Conservation (phyloP, 768 basidiomycete genomes). For the Pleurotus salmoneostramineus region DNA sequence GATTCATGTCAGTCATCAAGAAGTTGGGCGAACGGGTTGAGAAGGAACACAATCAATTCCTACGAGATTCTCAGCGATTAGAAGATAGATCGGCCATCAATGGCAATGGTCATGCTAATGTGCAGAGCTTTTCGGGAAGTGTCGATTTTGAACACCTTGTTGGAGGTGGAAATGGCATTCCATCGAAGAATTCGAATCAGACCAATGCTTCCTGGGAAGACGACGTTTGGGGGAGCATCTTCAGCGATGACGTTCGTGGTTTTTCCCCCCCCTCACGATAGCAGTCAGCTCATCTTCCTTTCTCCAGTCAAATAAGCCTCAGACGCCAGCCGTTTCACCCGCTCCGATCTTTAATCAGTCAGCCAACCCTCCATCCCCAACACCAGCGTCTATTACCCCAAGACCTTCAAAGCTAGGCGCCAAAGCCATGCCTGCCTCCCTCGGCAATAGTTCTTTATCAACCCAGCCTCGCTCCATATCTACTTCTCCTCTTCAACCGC, state of each 20-base stretch:
- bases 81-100: slow-evolving; percentile 69
- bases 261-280: slow-evolving; percentile 12
- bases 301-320: slow-evolving; percentile 14
- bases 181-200: slow-evolving; percentile 39
- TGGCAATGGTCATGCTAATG: slow-evolving; percentile 31
- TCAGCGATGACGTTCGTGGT: slow-evolving; percentile 37
- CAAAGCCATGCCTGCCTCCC: slow-evolving; percentile 21
- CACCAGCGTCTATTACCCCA: slow-evolving; percentile 27
- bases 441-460: not conserved
- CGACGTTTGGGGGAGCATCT: slow-evolving; percentile 82
- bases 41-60: slow-evolving; percentile 86
- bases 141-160: slow-evolving; percentile 89
- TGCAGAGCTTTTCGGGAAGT: slow-evolving; percentile 35
- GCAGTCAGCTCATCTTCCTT: not conserved
- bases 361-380: slow-evolving; percentile 7
- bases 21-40: slow-evolving; percentile 85
- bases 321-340: slow-evolving; percentile 23
- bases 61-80: slow-evolving; percentile 87
- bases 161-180: slow-evolving; percentile 44
- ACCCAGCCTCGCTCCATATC: slow-evolving; percentile 13
- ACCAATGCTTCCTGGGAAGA: slow-evolving; percentile 61
- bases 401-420: slow-evolving; percentile 35
- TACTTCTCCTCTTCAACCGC: slow-evolving; percentile 14
- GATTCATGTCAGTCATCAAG: slow-evolving; percentile 84
- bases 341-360: not conserved